Evolutionary conservation across 495 filamentous ascomycete genomes (phyloP).

Genomic region (Mytilinidion resinicola): DNA sequence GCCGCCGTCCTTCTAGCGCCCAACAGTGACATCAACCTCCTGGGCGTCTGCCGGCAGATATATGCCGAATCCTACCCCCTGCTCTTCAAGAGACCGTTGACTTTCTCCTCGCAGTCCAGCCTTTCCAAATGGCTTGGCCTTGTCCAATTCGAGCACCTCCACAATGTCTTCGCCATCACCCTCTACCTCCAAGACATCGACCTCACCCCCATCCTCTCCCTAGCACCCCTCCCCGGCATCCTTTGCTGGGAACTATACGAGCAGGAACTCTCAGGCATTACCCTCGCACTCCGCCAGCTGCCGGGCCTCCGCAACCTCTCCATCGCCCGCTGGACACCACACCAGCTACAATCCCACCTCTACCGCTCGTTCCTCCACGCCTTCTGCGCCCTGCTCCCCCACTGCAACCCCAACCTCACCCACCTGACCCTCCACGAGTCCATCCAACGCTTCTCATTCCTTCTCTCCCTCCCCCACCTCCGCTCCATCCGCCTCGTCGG

Average conservation of each 20-base stretch:
- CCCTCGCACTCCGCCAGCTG: slow-evolving; percentile 4
- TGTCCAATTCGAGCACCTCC: not conserved
- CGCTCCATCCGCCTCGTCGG: not conserved
- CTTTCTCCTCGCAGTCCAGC: slow-evolving; percentile 21
- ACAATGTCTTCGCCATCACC: slow-evolving; percentile 9
- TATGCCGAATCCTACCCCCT: slow-evolving; percentile 24
- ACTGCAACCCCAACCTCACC: not conserved
- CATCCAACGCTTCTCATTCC: not conserved
- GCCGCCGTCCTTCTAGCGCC: slow-evolving; percentile 6
- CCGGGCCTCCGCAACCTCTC: slow-evolving; percentile 9
- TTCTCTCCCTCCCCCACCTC: not conserved
- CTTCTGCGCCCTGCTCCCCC: not conserved
- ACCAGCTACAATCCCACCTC: not conserved
- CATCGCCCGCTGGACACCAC: not conserved
- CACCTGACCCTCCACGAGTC: not conserved
- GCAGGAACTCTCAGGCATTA: slow-evolving; percentile 4
- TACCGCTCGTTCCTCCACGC: not conserved
- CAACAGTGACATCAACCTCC: slow-evolving; percentile 10
- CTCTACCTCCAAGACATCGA: slow-evolving; percentile 24
- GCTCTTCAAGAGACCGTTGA: slow-evolving; percentile 25
- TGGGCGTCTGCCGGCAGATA: slow-evolving; percentile 24
- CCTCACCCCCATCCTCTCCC: slow-evolving; percentile 12
- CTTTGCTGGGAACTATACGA: slow-evolving; percentile 18
- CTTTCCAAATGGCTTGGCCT: slow-evolving; percentile 22
- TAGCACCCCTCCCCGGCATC: not conserved